Conservation (phyloP, 768 basidiomycete species). For the Lentinula sp. region DNA sequence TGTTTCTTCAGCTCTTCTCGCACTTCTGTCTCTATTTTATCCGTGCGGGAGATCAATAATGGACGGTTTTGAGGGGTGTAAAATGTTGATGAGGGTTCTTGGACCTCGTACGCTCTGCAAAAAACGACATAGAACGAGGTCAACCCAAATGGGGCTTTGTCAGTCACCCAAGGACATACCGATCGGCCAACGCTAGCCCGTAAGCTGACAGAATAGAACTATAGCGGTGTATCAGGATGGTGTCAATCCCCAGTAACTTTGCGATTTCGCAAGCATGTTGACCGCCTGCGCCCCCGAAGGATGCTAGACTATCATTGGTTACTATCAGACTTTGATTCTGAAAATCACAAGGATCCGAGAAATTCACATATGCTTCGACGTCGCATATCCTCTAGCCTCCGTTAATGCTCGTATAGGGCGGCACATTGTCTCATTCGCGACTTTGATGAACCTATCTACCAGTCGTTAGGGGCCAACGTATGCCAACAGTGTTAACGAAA, state of each 20-base stretch:
- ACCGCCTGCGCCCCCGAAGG: slow-evolving; percentile 87
- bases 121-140: not conserved
- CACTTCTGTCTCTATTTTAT: slow-evolving; percentile 62
- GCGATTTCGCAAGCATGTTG: slow-evolving; percentile 95
- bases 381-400: slow-evolving; percentile 83
- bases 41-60: slow-evolving; percentile 57
- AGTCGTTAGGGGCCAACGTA: not conserved
- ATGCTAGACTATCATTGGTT: slow-evolving; percentile 51
- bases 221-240: slow-evolving; percentile 83
- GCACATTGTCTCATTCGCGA: slow-evolving; percentile 96
- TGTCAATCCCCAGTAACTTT: slow-evolving; percentile 76
- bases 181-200: slow-evolving; percentile 86
- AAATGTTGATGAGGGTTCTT: slow-evolving; percentile 84
- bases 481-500: not conserved
- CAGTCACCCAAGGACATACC: slow-evolving; percentile 20
- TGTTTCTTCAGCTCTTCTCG: slow-evolving; percentile 63
- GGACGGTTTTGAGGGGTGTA: slow-evolving; percentile 56
- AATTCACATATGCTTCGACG: slow-evolving; percentile 60
- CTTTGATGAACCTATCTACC: slow-evolving; percentile 77
- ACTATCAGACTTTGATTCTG: not conserved
- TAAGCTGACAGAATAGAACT: slow-evolving; percentile 93
- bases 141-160: not conserved
- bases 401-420: slow-evolving; percentile 88
- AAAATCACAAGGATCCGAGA: not conserved
- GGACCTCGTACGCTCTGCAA: slow-evolving; percentile 72